A percentile compares a stretch with the other conserved stretches of the same genome.
phyloP scores from a whole-genome alignment of 2,329 filamentous ascomycete genomes.

The Aspergillus sp. region DNA sequence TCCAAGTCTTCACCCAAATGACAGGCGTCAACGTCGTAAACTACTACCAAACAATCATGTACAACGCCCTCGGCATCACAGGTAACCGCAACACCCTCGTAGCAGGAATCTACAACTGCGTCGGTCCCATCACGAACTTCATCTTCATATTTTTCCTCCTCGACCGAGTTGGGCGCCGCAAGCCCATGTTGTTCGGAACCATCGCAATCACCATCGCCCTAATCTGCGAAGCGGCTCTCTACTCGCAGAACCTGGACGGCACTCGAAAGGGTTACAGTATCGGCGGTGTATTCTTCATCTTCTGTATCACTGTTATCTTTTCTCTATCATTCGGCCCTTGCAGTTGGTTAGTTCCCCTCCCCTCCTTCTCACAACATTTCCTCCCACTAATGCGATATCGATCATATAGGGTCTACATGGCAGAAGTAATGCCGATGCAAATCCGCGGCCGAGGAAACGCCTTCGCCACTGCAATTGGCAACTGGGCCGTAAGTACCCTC shows the following conservation, averaged over 20 bases:
- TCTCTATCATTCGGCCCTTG: conserved; percentile 60
- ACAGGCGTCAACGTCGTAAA: conserved; percentile 46
- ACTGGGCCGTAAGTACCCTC: conserved; percentile 61
- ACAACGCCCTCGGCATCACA: conserved; percentile 55
- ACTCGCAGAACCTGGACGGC: conserved; percentile 52
- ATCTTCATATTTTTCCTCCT: conserved; percentile 59
- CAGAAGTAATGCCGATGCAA: conserved; percentile 67
- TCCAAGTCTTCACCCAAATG: conserved; percentile 66
- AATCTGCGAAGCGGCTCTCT: conserved; percentile 62
- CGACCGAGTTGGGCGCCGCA: conserved; percentile 55
- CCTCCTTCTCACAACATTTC: no score
- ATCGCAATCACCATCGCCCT: conserved; percentile 58
- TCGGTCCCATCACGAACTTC: conserved; percentile 48
- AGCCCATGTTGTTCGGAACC: conserved; percentile 57
- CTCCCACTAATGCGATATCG: not conserved
- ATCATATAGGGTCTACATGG: conserved; percentile 61
- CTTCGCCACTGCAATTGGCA: conserved; percentile 60
- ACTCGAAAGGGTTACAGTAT: conserved; percentile 53
- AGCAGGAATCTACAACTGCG: conserved; percentile 62
- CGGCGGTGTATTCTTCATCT: conserved; percentile 66
- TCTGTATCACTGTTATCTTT: conserved; percentile 62
- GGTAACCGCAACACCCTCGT: conserved; percentile 57
- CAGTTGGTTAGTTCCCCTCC: conserved; percentile 26
- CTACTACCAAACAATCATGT: conserved; percentile 46
- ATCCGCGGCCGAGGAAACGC: conserved; percentile 62